Evolutionary conservation across 306 rosid species (phyloP).

Genomic region (Castanospermum australe): DNA sequence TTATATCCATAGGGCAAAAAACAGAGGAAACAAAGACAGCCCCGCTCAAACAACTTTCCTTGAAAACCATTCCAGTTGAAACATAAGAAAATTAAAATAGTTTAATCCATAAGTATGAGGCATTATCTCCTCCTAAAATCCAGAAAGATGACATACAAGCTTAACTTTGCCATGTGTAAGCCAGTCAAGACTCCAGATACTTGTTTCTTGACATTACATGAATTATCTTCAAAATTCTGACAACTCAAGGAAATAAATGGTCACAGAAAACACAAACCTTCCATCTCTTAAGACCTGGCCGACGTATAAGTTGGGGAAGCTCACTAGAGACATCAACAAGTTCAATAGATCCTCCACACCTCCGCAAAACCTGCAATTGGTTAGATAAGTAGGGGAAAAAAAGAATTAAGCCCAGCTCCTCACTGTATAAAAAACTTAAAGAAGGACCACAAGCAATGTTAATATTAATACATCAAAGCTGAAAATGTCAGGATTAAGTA

Average conservation of each 20-base stretch:
- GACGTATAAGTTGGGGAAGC: conserved; percentile 72
- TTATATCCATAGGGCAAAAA: not conserved
- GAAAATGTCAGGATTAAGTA: not conserved
- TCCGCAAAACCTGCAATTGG: conserved; percentile 71
- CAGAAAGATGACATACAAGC: not conserved
- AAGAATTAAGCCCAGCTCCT: not conserved
- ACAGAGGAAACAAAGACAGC: not conserved
- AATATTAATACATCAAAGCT: not conserved
- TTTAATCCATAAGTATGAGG: not conserved
- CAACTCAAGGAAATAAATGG: not conserved
- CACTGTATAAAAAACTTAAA: conserved; percentile 6
- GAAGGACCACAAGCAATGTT: not conserved
- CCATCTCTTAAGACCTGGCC: conserved; percentile 88
- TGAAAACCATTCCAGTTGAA: not conserved
- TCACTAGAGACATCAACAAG: conserved; percentile 79
- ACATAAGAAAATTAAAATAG: not conserved
- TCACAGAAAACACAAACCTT: conserved; percentile 54
- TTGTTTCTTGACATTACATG: not conserved
- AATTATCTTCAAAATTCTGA: conserved; percentile 12
- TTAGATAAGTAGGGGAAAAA: not conserved
- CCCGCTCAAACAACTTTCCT: conserved; percentile 1
- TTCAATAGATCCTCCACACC: conserved; percentile 66
- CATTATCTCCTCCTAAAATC: not conserved
- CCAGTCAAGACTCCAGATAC: conserved; percentile 4
- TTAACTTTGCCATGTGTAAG: not conserved